These are phyloP conservation scores for Elaeis oleifera DNA, from an alignment of 202 grass and related monocot genomes.

Conservation along the genomic window DNA sequence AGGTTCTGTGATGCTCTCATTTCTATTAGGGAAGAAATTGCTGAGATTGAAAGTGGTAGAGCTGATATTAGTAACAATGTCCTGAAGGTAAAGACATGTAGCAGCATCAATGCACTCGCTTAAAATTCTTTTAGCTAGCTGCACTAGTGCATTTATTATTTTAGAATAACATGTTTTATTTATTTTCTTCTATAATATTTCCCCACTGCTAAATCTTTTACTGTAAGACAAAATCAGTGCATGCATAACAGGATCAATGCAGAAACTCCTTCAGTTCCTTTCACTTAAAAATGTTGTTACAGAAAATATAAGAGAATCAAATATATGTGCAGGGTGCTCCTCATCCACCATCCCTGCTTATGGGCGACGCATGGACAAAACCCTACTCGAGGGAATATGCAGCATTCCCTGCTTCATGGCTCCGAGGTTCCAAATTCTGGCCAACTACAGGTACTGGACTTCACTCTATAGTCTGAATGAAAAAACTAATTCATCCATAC, in stretches of 20 bases:
- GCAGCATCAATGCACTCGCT: not conserved
- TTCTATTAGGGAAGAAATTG: conserved; percentile 92
- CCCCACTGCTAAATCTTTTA: no score
- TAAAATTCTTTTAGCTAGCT: not conserved
- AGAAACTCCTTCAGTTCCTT: no score
- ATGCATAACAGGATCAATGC: no score
- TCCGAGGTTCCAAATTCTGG: conserved; percentile 95
- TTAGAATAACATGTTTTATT: not conserved
- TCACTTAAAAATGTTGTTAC: no score
- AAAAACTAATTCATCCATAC: not conserved
- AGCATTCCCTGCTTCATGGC: conserved; percentile 86
- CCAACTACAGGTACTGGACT: conserved; percentile 64
- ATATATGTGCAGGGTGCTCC: conserved; percentile 58
- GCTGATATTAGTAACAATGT: conserved; percentile 82
- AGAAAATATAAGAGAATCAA: no score
- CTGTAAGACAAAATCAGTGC: no score
- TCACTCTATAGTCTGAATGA: not conserved
- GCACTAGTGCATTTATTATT: not conserved
- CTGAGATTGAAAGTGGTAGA: conserved; percentile 73
- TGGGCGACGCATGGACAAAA: conserved; percentile 86
- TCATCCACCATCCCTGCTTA: conserved; percentile 77
- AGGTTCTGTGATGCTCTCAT: conserved; percentile 99
- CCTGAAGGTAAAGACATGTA: conserved; percentile 57
- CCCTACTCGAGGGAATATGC: conserved; percentile 91
- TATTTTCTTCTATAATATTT: conserved; percentile 3